Evolutionary conservation across 2,329 filamentous ascomycete species (phyloP), one percentile per base, ranked within the genome.

Genomic region (Colletotrichum echinochloae): DNA sequence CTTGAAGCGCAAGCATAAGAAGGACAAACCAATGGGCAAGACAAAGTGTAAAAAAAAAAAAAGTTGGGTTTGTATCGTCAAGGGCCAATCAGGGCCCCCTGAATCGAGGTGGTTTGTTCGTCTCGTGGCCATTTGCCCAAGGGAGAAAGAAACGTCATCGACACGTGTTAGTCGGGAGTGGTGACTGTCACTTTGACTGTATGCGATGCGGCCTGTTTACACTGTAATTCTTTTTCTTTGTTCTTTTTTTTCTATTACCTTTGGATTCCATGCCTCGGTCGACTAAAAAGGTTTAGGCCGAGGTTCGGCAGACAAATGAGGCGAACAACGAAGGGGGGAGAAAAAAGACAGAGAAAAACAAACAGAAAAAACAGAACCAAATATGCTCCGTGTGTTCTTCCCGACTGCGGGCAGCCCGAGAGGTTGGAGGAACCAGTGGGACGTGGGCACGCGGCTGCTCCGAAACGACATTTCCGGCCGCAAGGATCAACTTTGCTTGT

Each of bases 101-200:
- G 26, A n/a, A 52, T n/a, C 51, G 37, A 39, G 41, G 8, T 61
- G 56, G 56, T n/a, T n/a, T n/a, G n/a, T n/a, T n/a, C n/a, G n/a
- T 66, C 63, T 60, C 57, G 67, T 70, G 67, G 67, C 67, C 51
- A 59, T 41, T 61, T 70, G 35, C 63, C 56, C 1, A 49, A 70
- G 35, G 26, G 8, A 57, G 57, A 66, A 70, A n/a, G n/a, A n/a
- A 70, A 70, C 64, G 67, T 70, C 67, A 67, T 70, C 28, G 26
- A 70, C 56, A 56, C 63, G 51, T 67, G 51, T 51, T 39, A 55
- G 48, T 69, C 54, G 66, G 6, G 18, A 41, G 66, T 37, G 16
- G 20, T 56, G 20, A 8, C 12, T 8, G 41, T 51, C 44, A 37
- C 44, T n/a, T n/a, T 39, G 2, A 18, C 5, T 51, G 9, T 44